These are phyloP conservation scores for Tagetes erecta DNA, from an alignment of 129 eudicot species.

Conservation along the genomic window DNA sequence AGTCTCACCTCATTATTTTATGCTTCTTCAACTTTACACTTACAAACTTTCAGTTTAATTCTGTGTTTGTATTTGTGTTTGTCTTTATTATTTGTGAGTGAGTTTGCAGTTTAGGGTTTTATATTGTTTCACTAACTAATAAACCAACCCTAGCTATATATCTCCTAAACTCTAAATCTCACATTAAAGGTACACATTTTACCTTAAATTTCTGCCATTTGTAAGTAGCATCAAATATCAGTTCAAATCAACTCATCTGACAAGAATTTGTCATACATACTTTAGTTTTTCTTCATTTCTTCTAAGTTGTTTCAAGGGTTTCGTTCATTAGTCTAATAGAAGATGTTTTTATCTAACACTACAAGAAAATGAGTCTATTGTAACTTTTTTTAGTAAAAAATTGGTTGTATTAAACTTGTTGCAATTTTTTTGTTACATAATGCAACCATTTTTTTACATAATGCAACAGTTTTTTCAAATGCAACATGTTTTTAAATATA, in stretches of 20 bases:
- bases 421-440: no score
- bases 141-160: no score
- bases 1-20: no score
- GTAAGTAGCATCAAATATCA: background rate
- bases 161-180: background rate
- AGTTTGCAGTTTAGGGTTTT: conserved; percentile 12
- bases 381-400: no score
- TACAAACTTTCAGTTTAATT: no score
- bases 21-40: no score
- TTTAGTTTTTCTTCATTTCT: background rate
- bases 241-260: background rate
- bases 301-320: conserved; percentile 19
- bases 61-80: conserved; percentile 12
- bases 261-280: background rate
- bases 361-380: no score
- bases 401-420: no score
- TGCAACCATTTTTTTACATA: no score
- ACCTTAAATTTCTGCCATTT: conserved; percentile 3
- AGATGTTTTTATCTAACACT: background rate
- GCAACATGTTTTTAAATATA: no score
- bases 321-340: background rate
- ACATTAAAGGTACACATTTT: conserved; percentile 23
- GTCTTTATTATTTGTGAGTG: background rate
- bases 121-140: background rate
- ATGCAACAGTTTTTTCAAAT: no score